phyloP scores from a whole-genome alignment of 2,329 filamentous ascomycete genomes.

The Aspergillus phoenicis region DNA sequence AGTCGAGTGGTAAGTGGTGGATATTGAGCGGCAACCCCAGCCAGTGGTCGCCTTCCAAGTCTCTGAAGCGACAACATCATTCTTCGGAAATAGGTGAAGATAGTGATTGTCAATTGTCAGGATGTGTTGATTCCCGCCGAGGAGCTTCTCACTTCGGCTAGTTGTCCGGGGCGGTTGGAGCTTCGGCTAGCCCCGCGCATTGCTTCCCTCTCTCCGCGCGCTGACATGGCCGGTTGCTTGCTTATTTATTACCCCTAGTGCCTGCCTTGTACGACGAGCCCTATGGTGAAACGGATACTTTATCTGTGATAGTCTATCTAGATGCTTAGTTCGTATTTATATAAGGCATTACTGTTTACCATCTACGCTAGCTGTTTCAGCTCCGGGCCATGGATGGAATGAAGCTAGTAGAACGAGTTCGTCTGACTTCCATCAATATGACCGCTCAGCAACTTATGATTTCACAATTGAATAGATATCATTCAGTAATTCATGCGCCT shows the following conservation, averaged over 20 bases:
- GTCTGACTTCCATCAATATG: no score
- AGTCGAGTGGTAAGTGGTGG: slow-evolving; percentile 14
- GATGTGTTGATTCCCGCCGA: neutral
- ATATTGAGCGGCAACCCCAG: slow-evolving; percentile 13
- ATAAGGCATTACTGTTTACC: no score
- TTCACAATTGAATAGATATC: no score
- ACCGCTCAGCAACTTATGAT: no score
- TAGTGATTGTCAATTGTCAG: slow-evolving; percentile 11
- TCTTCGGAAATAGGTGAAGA: slow-evolving; percentile 1
- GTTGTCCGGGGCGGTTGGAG: slow-evolving; percentile 6
- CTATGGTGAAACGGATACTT: neutral
- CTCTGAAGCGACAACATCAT: slow-evolving; percentile 30
- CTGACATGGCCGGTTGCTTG: neutral
- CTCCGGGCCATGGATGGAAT: no score
- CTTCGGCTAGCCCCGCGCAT: slow-evolving; percentile 19
- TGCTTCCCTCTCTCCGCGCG: neutral
- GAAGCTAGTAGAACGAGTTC: no score
- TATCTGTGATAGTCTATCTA: neutral
- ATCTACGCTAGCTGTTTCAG: no score
- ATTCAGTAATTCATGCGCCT: no score
- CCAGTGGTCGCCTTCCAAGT: slow-evolving; percentile 25
- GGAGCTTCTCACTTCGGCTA: slow-evolving; percentile 1
- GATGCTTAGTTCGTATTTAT: neutral
- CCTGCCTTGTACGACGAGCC: neutral
- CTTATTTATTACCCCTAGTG: neutral